phyloP scores from a whole-genome alignment of 2,329 filamentous ascomycete genomes.

The Hypoxylon sp. region DNA sequence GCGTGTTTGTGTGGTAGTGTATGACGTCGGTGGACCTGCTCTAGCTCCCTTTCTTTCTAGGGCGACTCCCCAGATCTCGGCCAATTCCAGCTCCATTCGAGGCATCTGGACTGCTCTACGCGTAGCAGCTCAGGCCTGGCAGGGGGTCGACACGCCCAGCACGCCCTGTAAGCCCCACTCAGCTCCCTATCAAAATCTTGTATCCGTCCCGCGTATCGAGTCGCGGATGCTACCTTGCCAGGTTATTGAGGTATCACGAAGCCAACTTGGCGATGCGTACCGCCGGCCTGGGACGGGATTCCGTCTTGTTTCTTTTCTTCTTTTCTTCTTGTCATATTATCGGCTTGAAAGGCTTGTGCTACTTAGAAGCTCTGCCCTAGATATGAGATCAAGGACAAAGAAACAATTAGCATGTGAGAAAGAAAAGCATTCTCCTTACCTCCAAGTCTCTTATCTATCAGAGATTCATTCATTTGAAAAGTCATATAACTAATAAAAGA shows the following conservation, averaged over 20 bases:
- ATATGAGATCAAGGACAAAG: neutral
- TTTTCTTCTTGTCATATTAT: neutral
- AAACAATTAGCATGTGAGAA: neutral
- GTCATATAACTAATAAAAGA: no score
- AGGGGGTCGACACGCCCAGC: neutral
- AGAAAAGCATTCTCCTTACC: neutral
- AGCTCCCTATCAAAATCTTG: neutral
- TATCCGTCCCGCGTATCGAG: conserved; percentile 12
- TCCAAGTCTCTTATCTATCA: neutral
- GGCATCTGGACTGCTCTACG: neutral
- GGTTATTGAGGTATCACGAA: conserved; percentile 14
- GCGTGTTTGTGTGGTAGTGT: conserved; percentile 21
- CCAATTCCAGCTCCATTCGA: conserved; percentile 4
- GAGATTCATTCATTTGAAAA: neutral
- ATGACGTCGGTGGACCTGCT: conserved; percentile 34
- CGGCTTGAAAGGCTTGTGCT: conserved; percentile 1
- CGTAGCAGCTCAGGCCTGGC: no score
- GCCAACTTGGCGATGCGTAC: conserved; percentile 16
- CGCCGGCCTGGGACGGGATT: conserved; percentile 18
- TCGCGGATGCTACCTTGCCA: conserved; percentile 11
- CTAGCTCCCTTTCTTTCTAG: conserved; percentile 8
- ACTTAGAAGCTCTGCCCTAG: neutral
- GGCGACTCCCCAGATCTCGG: conserved; percentile 2
- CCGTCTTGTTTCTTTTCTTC: conserved; percentile 10
- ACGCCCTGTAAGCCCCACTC: no score